Evolutionary conservation across 176 grass and related monocot genomes (phyloP).

Genomic region (Paspalum notatum): DNA sequence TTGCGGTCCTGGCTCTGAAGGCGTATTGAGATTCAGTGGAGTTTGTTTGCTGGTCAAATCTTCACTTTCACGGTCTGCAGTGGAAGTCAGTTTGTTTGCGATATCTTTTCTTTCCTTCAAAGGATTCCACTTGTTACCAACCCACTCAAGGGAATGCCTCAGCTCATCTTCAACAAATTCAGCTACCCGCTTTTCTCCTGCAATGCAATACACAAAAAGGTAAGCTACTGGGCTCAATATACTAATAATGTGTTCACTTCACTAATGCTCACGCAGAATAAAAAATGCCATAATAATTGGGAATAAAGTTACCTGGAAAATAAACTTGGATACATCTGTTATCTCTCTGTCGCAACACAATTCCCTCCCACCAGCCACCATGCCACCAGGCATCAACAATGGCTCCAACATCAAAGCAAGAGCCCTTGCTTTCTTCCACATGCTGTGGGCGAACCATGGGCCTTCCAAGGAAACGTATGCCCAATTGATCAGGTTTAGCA

Average conservation of each 20-base stretch:
- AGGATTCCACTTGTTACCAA: slow-evolving; percentile 62
- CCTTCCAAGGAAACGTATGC: slow-evolving; percentile 58
- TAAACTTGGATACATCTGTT: slow-evolving; percentile 58
- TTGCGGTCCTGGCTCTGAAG: slow-evolving; percentile 22
- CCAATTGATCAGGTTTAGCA: slow-evolving; percentile 65
- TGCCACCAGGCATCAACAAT: slow-evolving; percentile 89
- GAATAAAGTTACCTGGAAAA: slow-evolving; percentile 78
- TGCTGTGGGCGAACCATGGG: slow-evolving; percentile 64
- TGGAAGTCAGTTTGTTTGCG: slow-evolving; percentile 19
- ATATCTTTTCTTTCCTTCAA: slow-evolving; percentile 68
- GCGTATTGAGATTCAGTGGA: not conserved
- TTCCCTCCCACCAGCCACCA: slow-evolving; percentile 97
- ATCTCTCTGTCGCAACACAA: slow-evolving; percentile 53
- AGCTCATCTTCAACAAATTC: slow-evolving; percentile 57
- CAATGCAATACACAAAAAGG: not conserved
- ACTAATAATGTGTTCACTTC: not conserved
- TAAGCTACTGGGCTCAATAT: slow-evolving; percentile 20
- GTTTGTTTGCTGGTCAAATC: not conserved
- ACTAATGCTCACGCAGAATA: not conserved
- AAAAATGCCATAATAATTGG: not conserved
- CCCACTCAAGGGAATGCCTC: slow-evolving; percentile 82
- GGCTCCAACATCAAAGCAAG: slow-evolving; percentile 57
- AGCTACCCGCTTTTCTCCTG: slow-evolving; percentile 70
- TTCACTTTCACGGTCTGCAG: not conserved
- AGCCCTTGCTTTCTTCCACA: slow-evolving; percentile 6